Percentiles rank a stretch among this genome's conserved stretches.
phyloP scores from a whole-genome alignment of 192 early-diverging fungal species.

The Lobosporangium transversale region DNA sequence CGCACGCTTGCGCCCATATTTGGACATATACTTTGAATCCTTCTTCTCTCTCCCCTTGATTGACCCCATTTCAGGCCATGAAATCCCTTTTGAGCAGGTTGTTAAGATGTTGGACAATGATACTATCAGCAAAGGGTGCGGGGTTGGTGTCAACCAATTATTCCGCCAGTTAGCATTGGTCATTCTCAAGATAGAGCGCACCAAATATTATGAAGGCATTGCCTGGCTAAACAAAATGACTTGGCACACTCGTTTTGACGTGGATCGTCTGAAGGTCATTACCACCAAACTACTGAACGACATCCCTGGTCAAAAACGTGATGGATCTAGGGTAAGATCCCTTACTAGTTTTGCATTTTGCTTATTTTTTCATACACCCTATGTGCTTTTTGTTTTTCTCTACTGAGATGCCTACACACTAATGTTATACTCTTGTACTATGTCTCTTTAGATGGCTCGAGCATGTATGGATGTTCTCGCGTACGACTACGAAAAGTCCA shows the following conservation, averaged over 20 bases:
- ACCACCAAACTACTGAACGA: slow-evolving; percentile 64
- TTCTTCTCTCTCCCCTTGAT: slow-evolving; percentile 64
- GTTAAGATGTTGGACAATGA: slow-evolving; percentile 64
- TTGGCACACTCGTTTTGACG: slow-evolving; percentile 65
- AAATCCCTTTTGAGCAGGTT: slow-evolving; percentile 60
- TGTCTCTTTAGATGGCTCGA: slow-evolving; percentile 54
- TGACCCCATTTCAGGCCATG: slow-evolving; percentile 39
- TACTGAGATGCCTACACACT: background rate
- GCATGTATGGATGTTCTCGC: slow-evolving; percentile 54
- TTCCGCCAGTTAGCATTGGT: slow-evolving; percentile 53
- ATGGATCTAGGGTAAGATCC: slow-evolving; percentile 60
- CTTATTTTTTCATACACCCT: background rate
- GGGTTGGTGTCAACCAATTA: slow-evolving; percentile 48
- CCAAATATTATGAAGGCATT: slow-evolving; percentile 63
- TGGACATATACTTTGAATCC: slow-evolving; percentile 63
- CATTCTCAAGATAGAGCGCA: slow-evolving; percentile 50
- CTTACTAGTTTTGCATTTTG: background rate
- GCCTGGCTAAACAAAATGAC: slow-evolving; percentile 63
- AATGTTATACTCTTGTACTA: background rate
- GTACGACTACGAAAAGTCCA: slow-evolving; percentile 58
- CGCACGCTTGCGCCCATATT: slow-evolving; percentile 57
- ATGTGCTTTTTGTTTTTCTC: background rate
- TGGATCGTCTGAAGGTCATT: slow-evolving; percentile 65
- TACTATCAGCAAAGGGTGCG: slow-evolving; percentile 58
- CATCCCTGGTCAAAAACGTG: slow-evolving; percentile 64